Percentiles rank a stretch among this genome's conserved stretches.
Conservation (phyloP, 345 rosid species). For the Eucalyptus regnans region DNA sequence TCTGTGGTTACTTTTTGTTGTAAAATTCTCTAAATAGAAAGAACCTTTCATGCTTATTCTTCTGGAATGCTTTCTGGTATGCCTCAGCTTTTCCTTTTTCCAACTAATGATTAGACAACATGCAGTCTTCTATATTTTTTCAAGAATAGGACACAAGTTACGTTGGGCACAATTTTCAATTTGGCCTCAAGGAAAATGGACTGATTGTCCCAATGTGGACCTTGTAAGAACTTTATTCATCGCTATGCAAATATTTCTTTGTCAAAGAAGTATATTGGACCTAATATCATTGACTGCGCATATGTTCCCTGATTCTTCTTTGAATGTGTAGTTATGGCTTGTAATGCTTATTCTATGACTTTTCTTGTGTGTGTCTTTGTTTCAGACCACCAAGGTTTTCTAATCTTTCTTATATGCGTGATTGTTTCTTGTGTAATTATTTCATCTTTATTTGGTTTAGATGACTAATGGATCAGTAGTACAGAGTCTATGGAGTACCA, state of each 20-base stretch:
- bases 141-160: background rate
- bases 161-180: background rate
- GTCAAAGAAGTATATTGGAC: background rate
- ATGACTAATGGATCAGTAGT: background rate
- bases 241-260: background rate
- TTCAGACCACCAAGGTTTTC: background rate
- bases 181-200: background rate
- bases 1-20: background rate
- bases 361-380: background rate
- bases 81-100: background rate
- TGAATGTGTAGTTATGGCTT: background rate
- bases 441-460: background rate
- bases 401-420: background rate
- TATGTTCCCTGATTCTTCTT: background rate
- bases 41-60: background rate
- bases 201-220: background rate
- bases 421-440: background rate
- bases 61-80: background rate
- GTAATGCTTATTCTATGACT: background rate
- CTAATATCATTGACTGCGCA: background rate
- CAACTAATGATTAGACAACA: background rate
- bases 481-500: background rate
- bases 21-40: background rate
- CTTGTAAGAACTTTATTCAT: background rate
- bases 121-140: background rate